Base-by-base conservation (phyloP, 1,139 yeast species). In the Diutina siamensis region DNA sequence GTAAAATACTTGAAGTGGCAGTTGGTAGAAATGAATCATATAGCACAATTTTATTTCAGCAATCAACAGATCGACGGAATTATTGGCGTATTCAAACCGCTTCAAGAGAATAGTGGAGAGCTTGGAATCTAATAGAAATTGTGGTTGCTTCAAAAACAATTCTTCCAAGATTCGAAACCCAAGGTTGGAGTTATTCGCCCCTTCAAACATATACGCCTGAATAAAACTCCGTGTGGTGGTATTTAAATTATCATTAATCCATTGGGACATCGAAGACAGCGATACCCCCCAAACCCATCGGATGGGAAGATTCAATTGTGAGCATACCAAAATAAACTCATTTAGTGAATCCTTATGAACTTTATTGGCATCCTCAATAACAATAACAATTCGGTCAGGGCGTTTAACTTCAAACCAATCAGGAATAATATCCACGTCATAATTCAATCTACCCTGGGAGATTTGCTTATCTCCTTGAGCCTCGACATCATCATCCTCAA, bases 21-120 rank as follows among this genome's bases (percentile, higher is more conserved):
- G 82, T 48, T 76, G 79, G 56, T 75, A 83, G 57, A 77, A 84
- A 55, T 81, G 83, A 4, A 80, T 71, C 86, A 85, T 80, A 53
- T 79, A 70, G 25, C 80, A 64, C 49, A 83, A 67, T 53, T 79
- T 80, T 51, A 85, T 62, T 44, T 75, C 72, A 15, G 76, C 61
- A 8, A 74, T 62, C 45, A 75, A 63, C 15, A 74, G 68, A 53
- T 81, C 83, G 44, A 79, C 70, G 21, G 75, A 70, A 49, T 68
- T 69, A 50, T 68, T 69, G 28, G 71, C 71, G 61, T 63, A 61
- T 45, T 63, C 62, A 49, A 70, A 69, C 40, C 75, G 54, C 31
- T 59, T 59, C 40, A 66, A 55, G 15, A 72, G 55, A 9, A 67
- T 59, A 27, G 68, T 60, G n/a, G 71, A 56, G 25, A 71, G 54